Conservation (phyloP, 2,329 filamentous ascomycete species). For the Anisogramma anomala region DNA sequence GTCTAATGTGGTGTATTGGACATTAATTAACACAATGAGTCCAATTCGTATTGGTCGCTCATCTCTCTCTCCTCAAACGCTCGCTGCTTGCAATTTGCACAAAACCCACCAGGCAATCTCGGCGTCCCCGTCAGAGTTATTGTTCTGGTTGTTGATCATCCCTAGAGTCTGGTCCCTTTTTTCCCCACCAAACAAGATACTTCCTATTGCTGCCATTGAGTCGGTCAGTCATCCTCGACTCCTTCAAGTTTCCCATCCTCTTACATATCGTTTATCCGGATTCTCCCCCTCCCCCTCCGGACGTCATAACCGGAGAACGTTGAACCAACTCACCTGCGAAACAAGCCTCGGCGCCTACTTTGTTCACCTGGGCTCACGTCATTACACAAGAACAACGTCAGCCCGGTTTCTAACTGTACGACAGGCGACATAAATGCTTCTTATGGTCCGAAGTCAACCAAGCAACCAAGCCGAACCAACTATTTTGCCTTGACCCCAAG, state of each 20-base stretch:
- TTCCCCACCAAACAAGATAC: neutral
- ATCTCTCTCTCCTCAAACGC: constrained; percentile 10
- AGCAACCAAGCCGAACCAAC: neutral
- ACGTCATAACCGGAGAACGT: neutral
- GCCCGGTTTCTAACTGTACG: neutral
- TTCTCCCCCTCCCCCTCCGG: neutral
- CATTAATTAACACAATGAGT: no score
- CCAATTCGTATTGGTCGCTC: constrained; percentile 1
- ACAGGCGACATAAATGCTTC: neutral
- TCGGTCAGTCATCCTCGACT: neutral
- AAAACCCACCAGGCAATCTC: constrained; percentile 14
- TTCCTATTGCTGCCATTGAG: neutral
- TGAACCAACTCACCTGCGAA: no score
- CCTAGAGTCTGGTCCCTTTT: constrained; percentile 4
- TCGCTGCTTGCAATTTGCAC: constrained; percentile 12
- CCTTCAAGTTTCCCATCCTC: neutral
- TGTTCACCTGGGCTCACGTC: neutral
- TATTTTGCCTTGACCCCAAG: no score
- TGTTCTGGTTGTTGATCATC: neutral
- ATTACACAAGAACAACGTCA: neutral
- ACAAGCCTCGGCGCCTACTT: neutral
- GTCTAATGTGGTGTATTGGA: no score
- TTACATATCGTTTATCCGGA: neutral
- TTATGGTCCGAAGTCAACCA: neutral
- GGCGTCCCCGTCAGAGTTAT: constrained; percentile 13